Percentiles rank a stretch among this genome's conserved stretches.
phyloP scores from a whole-genome alignment of 176 grass and related monocot genomes.

The Dendrocalamus sinicus region DNA sequence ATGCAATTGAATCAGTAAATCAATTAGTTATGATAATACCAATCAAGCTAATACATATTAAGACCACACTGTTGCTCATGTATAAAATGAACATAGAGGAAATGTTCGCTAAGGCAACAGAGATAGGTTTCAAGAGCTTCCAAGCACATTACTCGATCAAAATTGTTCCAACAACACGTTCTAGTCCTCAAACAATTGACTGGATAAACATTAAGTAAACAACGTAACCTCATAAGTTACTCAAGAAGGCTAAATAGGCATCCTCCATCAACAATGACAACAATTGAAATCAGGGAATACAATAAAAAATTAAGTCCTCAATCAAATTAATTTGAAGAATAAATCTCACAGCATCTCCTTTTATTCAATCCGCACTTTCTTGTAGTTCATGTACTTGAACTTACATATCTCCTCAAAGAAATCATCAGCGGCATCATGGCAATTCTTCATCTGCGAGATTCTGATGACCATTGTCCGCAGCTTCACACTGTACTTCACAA shows the following conservation, averaged over 20 bases:
- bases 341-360: slow-evolving; percentile 19
- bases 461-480: slow-evolving; percentile 79
- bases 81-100: not conserved
- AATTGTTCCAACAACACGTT: slow-evolving; percentile 24
- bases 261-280: slow-evolving; percentile 14
- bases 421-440: slow-evolving; percentile 85
- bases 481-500: slow-evolving; percentile 68
- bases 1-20: not conserved
- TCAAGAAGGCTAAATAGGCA: slow-evolving; percentile 25
- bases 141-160: slow-evolving; percentile 1
- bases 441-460: slow-evolving; percentile 99
- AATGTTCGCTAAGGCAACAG: not conserved
- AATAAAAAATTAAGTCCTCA: slow-evolving; percentile 6
- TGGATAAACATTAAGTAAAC: not conserved
- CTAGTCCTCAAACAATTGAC: slow-evolving; percentile 30
- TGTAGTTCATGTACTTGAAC: slow-evolving; percentile 78
- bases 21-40: not conserved
- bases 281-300: slow-evolving; percentile 18
- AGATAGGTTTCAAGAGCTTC: slow-evolving; percentile 16
- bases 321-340: slow-evolving; percentile 37
- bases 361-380: slow-evolving; percentile 80
- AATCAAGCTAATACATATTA: not conserved
- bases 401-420: slow-evolving; percentile 99
- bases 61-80: not conserved
- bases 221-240: slow-evolving; percentile 17